Base-by-base conservation (phyloP, 768 basidiomycete species). In the Clavulina sp. region DNA sequence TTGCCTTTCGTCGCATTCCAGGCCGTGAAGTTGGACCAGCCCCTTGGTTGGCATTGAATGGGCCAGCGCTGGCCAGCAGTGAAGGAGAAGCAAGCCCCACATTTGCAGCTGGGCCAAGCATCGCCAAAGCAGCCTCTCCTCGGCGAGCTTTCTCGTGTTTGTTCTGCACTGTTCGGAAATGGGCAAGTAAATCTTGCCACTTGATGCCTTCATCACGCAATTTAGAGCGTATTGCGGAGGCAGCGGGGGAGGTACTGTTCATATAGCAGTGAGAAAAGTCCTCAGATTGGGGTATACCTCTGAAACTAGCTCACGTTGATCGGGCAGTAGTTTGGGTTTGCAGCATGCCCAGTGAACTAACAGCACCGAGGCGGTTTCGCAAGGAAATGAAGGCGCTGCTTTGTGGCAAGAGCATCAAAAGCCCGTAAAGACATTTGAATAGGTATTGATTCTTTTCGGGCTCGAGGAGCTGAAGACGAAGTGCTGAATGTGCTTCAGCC, bases 361-460 rank as follows among this genome's bases (percentile, higher is more conserved):
- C 91, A 1, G 92, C 89, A 57, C 84, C 92, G 41, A 99, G 70
- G 23, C 95, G 80, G 66, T 95, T 96, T 34, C 92, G 76, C 23
- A 99, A 72, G 0, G 93, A 93, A 5, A 89, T 78, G 60, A 99
- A 99, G 2, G 95, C 95, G 23, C 84, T 83, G 61, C 91, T 95
- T 69, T 99, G 95, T 0, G 95, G 95, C 5, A 99, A 69, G 50
- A 97, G 70, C 95, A 99, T 99, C 54, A 99, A 70, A 5, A 99
- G 70, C 2, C 95, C 95, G 62, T 99, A 99, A 3, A 99, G 72
- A 60, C 92, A 96, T 62, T 99, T 99, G 75, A 91, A 93, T 26
- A 99, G 72, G 67, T 87, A 84, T 0, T 93, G 93, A 62, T 96
- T 82, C 78, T 81, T 78, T 56, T 99, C 95, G 4, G 95, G 95